Percentiles rank a stretch among this genome's conserved stretches.
phyloP scores from a whole-genome alignment of 2,329 filamentous ascomycete genomes.

The Ophiostoma triangulosporum region DNA sequence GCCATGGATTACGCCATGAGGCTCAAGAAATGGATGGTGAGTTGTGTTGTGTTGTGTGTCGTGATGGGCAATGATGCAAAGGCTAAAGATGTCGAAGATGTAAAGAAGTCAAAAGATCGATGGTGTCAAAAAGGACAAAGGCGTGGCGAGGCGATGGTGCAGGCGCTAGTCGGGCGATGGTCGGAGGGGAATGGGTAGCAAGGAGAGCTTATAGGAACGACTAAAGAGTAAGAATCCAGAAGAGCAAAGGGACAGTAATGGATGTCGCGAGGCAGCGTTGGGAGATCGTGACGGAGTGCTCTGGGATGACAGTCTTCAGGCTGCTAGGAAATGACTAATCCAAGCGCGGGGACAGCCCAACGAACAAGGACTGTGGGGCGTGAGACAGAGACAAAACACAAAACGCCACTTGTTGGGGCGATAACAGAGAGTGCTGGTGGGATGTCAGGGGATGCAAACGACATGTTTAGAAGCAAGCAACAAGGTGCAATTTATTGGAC shows the following conservation, averaged over 20 bases:
- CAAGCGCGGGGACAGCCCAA: background rate
- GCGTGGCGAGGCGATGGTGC: too few species aligned
- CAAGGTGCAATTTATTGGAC: background rate
- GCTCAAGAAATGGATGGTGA: conserved; percentile 17
- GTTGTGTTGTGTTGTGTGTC: background rate
- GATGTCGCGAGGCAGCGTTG: background rate
- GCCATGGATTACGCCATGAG: conserved; percentile 57
- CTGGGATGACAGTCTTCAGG: background rate
- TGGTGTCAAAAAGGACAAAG: background rate
- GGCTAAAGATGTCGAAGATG: background rate
- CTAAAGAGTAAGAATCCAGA: too few species aligned
- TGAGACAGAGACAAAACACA: background rate
- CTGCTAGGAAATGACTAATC: background rate
- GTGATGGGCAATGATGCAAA: background rate
- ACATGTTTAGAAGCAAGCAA: background rate
- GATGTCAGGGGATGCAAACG: background rate
- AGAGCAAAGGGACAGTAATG: background rate
- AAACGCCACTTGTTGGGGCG: background rate
- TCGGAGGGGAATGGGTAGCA: too few species aligned
- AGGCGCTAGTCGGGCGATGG: too few species aligned
- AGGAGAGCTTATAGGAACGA: too few species aligned
- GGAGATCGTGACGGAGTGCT: background rate
- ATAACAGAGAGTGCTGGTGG: background rate
- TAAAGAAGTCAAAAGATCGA: too few species aligned
- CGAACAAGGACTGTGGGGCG: background rate